These are phyloP conservation scores for Alternaria postmessia DNA, from an alignment of 2,329 filamentous ascomycete species.

Conservation along the genomic window DNA sequence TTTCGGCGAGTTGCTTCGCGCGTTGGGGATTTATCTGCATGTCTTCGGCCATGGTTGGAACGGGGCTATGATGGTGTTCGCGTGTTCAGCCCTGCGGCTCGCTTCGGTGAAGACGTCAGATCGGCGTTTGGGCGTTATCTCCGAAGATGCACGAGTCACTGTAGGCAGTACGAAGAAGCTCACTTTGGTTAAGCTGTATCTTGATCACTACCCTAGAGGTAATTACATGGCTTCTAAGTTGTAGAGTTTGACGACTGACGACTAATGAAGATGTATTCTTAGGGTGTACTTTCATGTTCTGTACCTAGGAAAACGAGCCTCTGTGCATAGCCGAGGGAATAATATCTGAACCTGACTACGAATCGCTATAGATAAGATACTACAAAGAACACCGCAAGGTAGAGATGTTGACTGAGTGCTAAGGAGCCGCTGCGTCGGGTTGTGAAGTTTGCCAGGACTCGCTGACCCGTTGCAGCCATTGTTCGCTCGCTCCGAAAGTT, in stretches of 20 bases:
- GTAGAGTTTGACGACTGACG: too few relatives aligned
- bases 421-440: not conserved
- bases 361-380: not conserved
- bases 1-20: slow-evolving; percentile 57
- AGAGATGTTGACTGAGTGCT: not conserved
- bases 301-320: too few relatives aligned
- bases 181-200: too few relatives aligned
- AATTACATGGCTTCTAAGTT: too few relatives aligned
- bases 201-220: too few relatives aligned
- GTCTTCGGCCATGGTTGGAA: slow-evolving; percentile 43
- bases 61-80: slow-evolving; percentile 21
- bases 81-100: slow-evolving; percentile 7
- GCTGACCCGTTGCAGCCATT: slow-evolving; percentile 38
- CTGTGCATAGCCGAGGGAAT: too few relatives aligned
- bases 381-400: not conserved
- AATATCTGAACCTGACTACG: too few relatives aligned
- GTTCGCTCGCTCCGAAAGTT: slow-evolving; percentile 31
- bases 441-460: slow-evolving; percentile 22
- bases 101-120: slow-evolving; percentile 26
- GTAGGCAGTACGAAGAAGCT: too few relatives aligned
- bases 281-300: too few relatives aligned
- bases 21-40: slow-evolving; percentile 55
- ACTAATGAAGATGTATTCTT: too few relatives aligned
- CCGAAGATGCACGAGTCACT: slow-evolving; percentile 1
- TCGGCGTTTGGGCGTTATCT: slow-evolving; percentile 20